Conservation (phyloP, 306 rosid genomes). For the Cucurbita argyrosperma region DNA sequence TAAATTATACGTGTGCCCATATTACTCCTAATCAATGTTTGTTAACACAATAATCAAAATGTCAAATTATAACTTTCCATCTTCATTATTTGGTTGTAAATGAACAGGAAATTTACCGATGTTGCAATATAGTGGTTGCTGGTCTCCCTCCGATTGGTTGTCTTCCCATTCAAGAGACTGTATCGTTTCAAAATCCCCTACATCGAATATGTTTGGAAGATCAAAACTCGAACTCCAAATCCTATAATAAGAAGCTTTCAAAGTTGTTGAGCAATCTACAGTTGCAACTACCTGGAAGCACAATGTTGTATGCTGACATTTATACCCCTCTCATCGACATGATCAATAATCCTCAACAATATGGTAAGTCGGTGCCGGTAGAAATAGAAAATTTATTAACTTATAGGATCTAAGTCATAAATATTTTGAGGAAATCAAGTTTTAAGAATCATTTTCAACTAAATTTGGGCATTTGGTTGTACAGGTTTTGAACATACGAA, state of each 20-base stretch:
- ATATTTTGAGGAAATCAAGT: not conserved
- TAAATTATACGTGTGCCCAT: not conserved
- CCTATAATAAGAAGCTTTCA: slow-evolving; percentile 40
- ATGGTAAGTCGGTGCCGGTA: slow-evolving; percentile 14
- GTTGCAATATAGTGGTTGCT: not conserved
- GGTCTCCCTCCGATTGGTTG: slow-evolving; percentile 10
- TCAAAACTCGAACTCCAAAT: slow-evolving; percentile 34
- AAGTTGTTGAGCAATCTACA: not conserved
- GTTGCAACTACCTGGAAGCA: slow-evolving; percentile 30
- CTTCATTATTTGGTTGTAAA: slow-evolving; percentile 4
- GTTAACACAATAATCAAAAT: not conserved
- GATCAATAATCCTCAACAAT: slow-evolving; percentile 37
- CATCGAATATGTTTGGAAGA: slow-evolving; percentile 28
- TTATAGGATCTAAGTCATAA: not conserved
- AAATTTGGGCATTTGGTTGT: not conserved
- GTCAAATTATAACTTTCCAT: not conserved
- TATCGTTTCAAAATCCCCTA: not conserved
- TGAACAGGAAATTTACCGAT: not conserved
- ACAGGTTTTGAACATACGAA: not conserved
- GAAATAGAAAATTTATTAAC: not conserved
- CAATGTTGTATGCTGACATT: slow-evolving; percentile 18
- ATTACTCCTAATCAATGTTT: not conserved
- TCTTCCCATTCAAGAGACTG: slow-evolving; percentile 54
- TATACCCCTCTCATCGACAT: slow-evolving; percentile 26
- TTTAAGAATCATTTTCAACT: not conserved